A percentile compares a stretch with the other conserved stretches of the same genome.
These are phyloP conservation scores for Aspergillus homomorphus DNA, from an alignment of 495 filamentous ascomycete species.

Conservation along the genomic window DNA sequence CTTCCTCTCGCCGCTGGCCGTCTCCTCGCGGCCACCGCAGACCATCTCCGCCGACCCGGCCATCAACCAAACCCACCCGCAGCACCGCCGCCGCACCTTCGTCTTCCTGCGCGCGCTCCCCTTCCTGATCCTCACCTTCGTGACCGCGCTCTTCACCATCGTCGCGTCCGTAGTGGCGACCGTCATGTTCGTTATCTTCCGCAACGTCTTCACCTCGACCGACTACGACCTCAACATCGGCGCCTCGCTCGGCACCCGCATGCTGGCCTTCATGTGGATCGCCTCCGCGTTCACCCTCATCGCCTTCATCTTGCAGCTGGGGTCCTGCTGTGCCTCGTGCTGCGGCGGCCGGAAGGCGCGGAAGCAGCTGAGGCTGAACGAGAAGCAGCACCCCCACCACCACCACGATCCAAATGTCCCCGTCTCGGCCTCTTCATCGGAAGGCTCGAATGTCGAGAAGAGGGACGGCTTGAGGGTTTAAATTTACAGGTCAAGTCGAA, in stretches of 20 bases:
- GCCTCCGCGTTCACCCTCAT: conserved; percentile 62
- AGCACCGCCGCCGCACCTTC: conserved; percentile 48
- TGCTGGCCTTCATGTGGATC: conserved; percentile 92
- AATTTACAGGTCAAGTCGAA: no score
- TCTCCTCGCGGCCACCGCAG: conserved; percentile 52
- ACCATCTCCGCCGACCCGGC: conserved; percentile 27
- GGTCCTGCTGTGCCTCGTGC: conserved; percentile 61
- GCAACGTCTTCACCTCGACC: conserved; percentile 62
- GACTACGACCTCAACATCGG: conserved; percentile 68
- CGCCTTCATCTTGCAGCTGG: conserved; percentile 67
- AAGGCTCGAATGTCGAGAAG: not conserved
- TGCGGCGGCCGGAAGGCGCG: conserved; percentile 43
- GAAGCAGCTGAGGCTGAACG: conserved; percentile 34
- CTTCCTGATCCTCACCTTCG: conserved; percentile 57
- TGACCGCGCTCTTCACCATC: conserved; percentile 62
- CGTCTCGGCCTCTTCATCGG: not conserved
- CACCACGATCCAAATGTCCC: not conserved
- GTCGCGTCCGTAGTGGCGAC: conserved; percentile 72
- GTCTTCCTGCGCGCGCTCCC: conserved; percentile 47
- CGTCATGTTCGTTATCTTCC: conserved; percentile 76
- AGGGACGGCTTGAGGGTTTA: not conserved
- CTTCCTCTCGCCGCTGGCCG: conserved; percentile 55
- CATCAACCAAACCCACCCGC: conserved; percentile 22
- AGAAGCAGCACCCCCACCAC: conserved; percentile 5
- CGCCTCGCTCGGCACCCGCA: conserved; percentile 63